Percentiles rank a stretch among this genome's conserved stretches.
phyloP scores from a whole-genome alignment of 2,329 filamentous ascomycete species.

The Talaromyces islandicus region DNA sequence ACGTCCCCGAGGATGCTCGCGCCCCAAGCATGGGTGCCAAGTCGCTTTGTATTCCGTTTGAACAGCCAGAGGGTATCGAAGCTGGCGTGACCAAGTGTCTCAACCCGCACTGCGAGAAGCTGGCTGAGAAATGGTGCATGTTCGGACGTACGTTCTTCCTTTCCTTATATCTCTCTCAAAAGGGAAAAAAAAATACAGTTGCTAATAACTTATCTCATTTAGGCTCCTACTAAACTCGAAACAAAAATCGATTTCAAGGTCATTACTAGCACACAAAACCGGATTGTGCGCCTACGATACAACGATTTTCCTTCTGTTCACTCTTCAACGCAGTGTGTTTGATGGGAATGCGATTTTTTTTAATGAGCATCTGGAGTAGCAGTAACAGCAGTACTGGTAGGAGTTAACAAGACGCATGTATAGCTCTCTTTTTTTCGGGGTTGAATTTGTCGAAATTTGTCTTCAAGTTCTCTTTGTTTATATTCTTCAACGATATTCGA shows the following conservation, averaged over 20 bases:
- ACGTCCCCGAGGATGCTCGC: conserved; percentile 67
- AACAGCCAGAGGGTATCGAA: conserved; percentile 75
- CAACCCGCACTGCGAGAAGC: conserved; percentile 73
- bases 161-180: not conserved
- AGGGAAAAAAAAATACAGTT: not conserved
- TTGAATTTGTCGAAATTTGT: not conserved
- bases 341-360: not conserved
- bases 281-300: not conserved
- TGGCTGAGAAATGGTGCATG: conserved; percentile 84
- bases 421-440: not conserved
- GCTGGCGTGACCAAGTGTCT: conserved; percentile 83
- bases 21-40: conserved; percentile 72
- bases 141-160: conserved; percentile 62
- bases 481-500: not conserved
- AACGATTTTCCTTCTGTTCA: conserved; percentile 1
- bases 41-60: conserved; percentile 72
- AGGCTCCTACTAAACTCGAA: conserved; percentile 17
- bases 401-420: not conserved
- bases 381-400: not conserved
- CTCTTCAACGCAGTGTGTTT: not conserved
- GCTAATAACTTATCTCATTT: not conserved
- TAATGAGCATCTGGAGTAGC: not conserved
- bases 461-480: not conserved
- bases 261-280: not conserved
- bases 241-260: not conserved